Evolutionary conservation across 371 early-diverging fungal species (phyloP), one percentile per base, ranked within the genome.

Genomic region (Mucor circinelloides): DNA sequence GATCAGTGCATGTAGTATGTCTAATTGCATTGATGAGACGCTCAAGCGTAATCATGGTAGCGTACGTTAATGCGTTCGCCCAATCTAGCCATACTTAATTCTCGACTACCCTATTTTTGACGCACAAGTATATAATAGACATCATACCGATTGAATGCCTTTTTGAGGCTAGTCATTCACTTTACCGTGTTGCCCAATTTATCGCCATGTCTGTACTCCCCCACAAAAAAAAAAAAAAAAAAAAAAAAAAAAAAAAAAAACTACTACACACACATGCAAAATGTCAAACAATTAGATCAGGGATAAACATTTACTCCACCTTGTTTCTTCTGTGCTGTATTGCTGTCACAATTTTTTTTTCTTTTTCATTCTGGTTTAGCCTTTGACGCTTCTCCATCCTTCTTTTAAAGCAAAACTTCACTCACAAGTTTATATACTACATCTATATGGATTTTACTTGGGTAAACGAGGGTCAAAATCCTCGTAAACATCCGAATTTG

Each of bases 381-480:
- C 19, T 28, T 28, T 34, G 34, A 34, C 34, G 36, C 36, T 28
- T 27, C 40, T 28, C 31, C 31, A 60, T 34, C 17, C 34, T 32
- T 62, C 23, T 28, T 32, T 58, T 58, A 36, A 36, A 36, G 28
- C 31, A 34, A 9, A 6, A 34, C 28, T 13, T 36, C n/a, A 34
- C 19, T 34, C 34, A n/a, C 58, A 58, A 30, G 19, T 23, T 8
- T 23, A 52, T 1, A 52, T 10, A 52, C 2, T 17, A 55, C 4
- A 23, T 28, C 23, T 68, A 58, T 56, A 71, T 71, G 72, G 68
- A 71, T 57, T 71, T 67, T 67, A 64, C 64, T 48, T 72, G 72
- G 72, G 64, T 68, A 19, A 68, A 60, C 65, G 68, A 72, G 46
- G 65, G 65, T 44, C 68, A 68, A 25, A 68, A 68, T 71, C 58